These are phyloP conservation scores for Crithidia brevicula DNA, from an alignment of 208 protist genomes.

Conservation along the genomic window DNA sequence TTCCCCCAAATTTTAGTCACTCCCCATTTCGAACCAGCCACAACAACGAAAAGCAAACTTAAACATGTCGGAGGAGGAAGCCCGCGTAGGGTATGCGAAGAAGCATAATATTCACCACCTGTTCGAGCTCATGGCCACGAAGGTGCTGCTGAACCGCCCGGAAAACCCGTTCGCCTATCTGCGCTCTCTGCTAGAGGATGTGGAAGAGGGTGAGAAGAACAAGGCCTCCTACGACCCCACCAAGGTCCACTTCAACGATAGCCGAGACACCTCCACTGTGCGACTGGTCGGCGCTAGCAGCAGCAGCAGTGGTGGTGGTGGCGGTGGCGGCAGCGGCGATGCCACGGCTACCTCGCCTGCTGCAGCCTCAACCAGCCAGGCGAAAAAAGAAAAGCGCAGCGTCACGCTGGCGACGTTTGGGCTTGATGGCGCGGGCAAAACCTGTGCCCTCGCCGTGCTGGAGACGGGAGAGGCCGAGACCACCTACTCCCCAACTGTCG, in stretches of 20 bases:
- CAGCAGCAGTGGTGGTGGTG: not conserved
- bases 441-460: conserved; percentile 98
- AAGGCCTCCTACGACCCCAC: conserved; percentile 86
- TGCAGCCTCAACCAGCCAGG: not conserved
- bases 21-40: no score
- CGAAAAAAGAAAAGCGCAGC: conserved; percentile 30
- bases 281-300: not conserved
- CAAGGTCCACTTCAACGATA: conserved; percentile 48
- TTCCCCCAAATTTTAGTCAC: conserved; percentile 3
- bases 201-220: conserved; percentile 82
- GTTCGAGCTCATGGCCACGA: conserved; percentile 90
- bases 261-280: conserved; percentile 1
- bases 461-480: conserved; percentile 94
- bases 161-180: conserved; percentile 90
- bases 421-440: conserved; percentile 97
- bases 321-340: not conserved
- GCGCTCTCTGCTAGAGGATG: conserved; percentile 62
- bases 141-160: conserved; percentile 84
- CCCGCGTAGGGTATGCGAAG: conserved; percentile 85
- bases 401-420: conserved; percentile 91
- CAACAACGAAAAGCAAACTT: conserved; percentile 1
- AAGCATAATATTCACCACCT: conserved; percentile 92
- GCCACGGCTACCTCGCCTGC: not conserved
- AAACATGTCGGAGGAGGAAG: conserved; percentile 66
- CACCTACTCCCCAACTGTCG: conserved; percentile 89